Conservation (phyloP, 2,329 filamentous ascomycete species). For the Colletotrichum liaoningense region DNA sequence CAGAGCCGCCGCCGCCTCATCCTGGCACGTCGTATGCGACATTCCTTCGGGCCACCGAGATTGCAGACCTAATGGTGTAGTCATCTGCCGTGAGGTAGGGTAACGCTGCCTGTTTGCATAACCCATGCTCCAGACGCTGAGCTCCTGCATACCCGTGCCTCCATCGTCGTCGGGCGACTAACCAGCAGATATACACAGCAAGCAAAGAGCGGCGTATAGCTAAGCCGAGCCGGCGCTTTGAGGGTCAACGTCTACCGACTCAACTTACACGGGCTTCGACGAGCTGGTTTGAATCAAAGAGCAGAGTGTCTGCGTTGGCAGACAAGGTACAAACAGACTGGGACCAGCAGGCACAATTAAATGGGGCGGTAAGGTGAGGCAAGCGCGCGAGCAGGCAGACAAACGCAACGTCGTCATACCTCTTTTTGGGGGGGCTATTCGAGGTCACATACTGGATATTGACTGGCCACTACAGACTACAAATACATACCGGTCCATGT, state of each 20-base stretch:
- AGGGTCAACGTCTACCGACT: not conserved
- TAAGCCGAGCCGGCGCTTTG: not conserved
- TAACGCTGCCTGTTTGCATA: constrained; percentile 15
- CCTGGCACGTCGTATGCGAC: constrained; percentile 17
- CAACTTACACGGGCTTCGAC: not conserved
- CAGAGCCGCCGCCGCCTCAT: constrained; percentile 32
- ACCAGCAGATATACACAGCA: constrained; percentile 3
- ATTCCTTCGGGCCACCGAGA: constrained; percentile 1
- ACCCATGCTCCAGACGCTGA: constrained; percentile 16
- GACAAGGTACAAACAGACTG: not conserved
- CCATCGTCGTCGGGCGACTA: constrained; percentile 19
- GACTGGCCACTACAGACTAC: constrained; percentile 28
- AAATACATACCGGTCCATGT: constrained; percentile 21
- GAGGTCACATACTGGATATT: constrained; percentile 8
- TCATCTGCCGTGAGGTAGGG: constrained; percentile 25
- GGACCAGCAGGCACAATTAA: not conserved
- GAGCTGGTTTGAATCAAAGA: not conserved
- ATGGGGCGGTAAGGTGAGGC: not conserved
- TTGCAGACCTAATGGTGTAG: not conserved
- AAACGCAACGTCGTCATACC: constrained; percentile 29
- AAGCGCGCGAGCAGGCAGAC: constrained; percentile 3
- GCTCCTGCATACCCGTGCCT: constrained; percentile 34
- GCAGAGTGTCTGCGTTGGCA: not conserved
- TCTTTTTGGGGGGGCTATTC: not conserved
- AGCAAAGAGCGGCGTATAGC: not conserved